A percentile compares a stretch with the other conserved stretches of the same genome.
These are phyloP conservation scores for Massariosphaeria phaeospora DNA, from an alignment of 495 filamentous ascomycete species.

Conservation along the genomic window DNA sequence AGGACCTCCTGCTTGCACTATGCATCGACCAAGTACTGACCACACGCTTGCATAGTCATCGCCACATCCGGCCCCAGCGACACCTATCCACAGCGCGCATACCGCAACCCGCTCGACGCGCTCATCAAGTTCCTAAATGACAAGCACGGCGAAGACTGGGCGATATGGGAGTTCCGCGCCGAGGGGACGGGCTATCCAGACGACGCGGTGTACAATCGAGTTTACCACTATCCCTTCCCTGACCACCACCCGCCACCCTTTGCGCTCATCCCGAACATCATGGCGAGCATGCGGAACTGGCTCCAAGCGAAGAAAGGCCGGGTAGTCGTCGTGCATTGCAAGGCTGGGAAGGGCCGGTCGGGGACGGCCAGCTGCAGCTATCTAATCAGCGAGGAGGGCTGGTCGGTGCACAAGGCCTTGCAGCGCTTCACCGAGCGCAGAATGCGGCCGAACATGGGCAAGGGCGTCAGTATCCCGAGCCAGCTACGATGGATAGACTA, in stretches of 20 bases:
- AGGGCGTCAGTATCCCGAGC: conserved; percentile 87
- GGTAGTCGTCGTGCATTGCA: conserved; percentile 91
- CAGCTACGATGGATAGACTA: conserved; percentile 88
- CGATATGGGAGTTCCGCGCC: conserved; percentile 95
- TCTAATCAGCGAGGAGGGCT: conserved; percentile 83
- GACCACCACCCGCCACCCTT: conserved; percentile 98
- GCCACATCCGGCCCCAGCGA: conserved; percentile 79
- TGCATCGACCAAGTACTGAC: too few species aligned
- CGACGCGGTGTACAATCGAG: conserved; percentile 72
- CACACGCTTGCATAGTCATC: conserved; percentile 45
- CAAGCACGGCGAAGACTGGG: conserved; percentile 77
- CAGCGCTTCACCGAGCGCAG: conserved; percentile 77
- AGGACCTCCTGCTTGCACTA: neutral
- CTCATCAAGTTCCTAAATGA: conserved; percentile 81
- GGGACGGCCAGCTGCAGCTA: conserved; percentile 86
- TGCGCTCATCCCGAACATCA: conserved; percentile 74
- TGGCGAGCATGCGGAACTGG: conserved; percentile 89
- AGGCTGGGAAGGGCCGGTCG: conserved; percentile 90
- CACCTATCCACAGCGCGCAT: conserved; percentile 82
- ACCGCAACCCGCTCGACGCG: conserved; percentile 83
- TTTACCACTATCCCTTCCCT: conserved; percentile 90
- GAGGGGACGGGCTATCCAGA: conserved; percentile 96
- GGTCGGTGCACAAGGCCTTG: conserved; percentile 73
- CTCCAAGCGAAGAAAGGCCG: conserved; percentile 54
- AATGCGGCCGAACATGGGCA: conserved; percentile 84